A percentile compares a stretch with the other conserved stretches of the same genome.
These are phyloP conservation scores for Aspergillus vadensis DNA, from an alignment of 2,329 filamentous ascomycete species.

Conservation along the genomic window DNA sequence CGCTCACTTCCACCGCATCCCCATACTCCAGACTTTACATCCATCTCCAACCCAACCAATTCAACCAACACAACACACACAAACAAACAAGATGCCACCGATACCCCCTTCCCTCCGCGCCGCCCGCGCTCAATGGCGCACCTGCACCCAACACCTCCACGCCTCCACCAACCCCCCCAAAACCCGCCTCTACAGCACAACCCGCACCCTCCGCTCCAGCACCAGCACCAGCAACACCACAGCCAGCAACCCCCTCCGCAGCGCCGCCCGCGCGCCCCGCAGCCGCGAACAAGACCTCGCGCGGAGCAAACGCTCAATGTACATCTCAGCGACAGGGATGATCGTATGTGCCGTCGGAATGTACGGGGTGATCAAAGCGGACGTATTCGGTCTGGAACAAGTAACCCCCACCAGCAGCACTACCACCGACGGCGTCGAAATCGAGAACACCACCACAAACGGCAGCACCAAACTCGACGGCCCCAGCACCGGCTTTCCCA, in stretches of 20 bases:
- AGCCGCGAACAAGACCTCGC: not conserved
- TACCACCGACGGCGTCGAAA: not conserved
- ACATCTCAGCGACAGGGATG: not conserved
- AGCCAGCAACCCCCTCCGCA: not conserved
- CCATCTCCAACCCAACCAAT: not conserved
- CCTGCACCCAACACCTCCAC: conserved; percentile 30
- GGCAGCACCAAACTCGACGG: conserved; percentile 44
- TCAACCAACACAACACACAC: not conserved
- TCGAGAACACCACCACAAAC: not conserved
- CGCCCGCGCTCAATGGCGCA: conserved; percentile 24
- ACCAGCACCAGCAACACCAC: not conserved
- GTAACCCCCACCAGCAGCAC: too few relatives aligned
- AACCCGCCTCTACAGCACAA: conserved; percentile 30
- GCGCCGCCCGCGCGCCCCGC: not conserved
- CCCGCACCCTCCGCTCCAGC: conserved; percentile 3
- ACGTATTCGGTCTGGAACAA: conserved; percentile 15
- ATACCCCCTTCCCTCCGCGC: conserved; percentile 14
- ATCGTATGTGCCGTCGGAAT: not conserved
- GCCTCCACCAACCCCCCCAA: conserved; percentile 22
- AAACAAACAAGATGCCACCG: conserved; percentile 14
- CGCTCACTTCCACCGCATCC: conserved; percentile 1
- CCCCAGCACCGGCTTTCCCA: conserved; percentile 37
- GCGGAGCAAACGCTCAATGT: not conserved
- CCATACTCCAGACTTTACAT: not conserved
- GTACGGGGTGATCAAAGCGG: not conserved